Percentiles rank a stretch among this genome's conserved stretches.
phyloP scores from a whole-genome alignment of 2,329 filamentous ascomycete genomes.

The Lanzia echinophila region DNA sequence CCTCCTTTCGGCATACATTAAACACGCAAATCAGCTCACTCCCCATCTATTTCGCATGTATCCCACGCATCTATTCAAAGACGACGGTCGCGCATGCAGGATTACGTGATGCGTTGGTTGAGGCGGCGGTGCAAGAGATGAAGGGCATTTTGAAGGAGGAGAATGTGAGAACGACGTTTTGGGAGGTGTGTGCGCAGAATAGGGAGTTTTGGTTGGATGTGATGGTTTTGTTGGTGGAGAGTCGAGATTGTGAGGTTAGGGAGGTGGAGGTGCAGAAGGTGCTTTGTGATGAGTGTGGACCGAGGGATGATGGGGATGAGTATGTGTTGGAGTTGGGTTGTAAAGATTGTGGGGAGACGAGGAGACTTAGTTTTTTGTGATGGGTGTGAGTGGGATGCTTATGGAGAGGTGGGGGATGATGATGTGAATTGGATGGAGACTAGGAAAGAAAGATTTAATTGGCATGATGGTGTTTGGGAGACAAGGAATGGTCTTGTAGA shows the following conservation, averaged over 20 bases:
- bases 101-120: slow-evolving; percentile 14
- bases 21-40: slow-evolving; percentile 9
- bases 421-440: too few relatives aligned
- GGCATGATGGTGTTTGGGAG: not conserved
- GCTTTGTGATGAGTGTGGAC: slow-evolving; percentile 20
- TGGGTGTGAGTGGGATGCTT: not conserved
- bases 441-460: not conserved
- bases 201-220: slow-evolving; percentile 20
- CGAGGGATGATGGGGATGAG: slow-evolving; percentile 10
- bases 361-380: slow-evolving; percentile 19
- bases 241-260: not conserved
- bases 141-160: slow-evolving; percentile 10
- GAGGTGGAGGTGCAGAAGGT: slow-evolving; percentile 5
- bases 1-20: slow-evolving; percentile 14
- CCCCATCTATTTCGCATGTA: slow-evolving; percentile 6
- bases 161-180: slow-evolving; percentile 7
- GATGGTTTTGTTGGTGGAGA: slow-evolving; percentile 4
- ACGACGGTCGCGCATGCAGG: slow-evolving; percentile 6
- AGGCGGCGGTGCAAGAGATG: slow-evolving; percentile 18
- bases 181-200: slow-evolving; percentile 10
- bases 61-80: slow-evolving; percentile 13
- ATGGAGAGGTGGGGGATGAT: not conserved
- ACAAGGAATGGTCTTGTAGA: too few relatives aligned
- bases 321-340: slow-evolving; percentile 15
- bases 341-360: slow-evolving; percentile 24